Base-by-base conservation (phyloP, 169 alveolate genomes). In the Plasmodium blacklocki region DNA sequence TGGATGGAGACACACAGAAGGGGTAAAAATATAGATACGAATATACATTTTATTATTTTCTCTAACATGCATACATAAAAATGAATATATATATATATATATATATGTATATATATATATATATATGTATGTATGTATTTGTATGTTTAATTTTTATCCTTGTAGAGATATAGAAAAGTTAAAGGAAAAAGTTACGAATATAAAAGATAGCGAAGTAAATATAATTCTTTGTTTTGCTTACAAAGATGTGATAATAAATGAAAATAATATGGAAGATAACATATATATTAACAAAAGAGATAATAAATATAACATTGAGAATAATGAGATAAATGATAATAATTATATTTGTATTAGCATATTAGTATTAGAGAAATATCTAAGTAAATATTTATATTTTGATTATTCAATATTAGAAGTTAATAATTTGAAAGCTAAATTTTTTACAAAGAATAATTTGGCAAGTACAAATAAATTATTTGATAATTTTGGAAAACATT, bases 321-420 rank as follows among this genome's bases (percentile, higher is more conserved):
- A 56, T 19, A 68, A 52, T 21, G 64, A 68, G 8, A 68, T 45
- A 23, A 6, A 80, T 50, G 70, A 54, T 4, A 68, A 67, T 29
- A 83, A 83, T 50, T 83, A 54, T 26, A 83, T 71, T 19, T 83
- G 91, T 83, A 49, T 83, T 1, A 68, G 74, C 7, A 56, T 83
- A 47, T 21, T 83, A 52, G 74, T 49, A 2, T 83, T 83, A 43
- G 83, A 83, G 45, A 63, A 56, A 56, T 52, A 56, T 15, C 26
- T 83, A 47, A 83, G 56, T 47, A 83, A 83, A 29, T 59, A 70
- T 32, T 83, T 83, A 23, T 68, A 67, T 54, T 68, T 67, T 18
- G 91, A 83, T 83, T 83, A 83, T 63, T 68, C 56, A 68, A 56
- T 83, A 29, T 68, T 83, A 50, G 85, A 83, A 29, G 80, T 49